Evolutionary conservation across 257 asterid genomes (phyloP).

Genomic region (Nicotiana tabacum): DNA sequence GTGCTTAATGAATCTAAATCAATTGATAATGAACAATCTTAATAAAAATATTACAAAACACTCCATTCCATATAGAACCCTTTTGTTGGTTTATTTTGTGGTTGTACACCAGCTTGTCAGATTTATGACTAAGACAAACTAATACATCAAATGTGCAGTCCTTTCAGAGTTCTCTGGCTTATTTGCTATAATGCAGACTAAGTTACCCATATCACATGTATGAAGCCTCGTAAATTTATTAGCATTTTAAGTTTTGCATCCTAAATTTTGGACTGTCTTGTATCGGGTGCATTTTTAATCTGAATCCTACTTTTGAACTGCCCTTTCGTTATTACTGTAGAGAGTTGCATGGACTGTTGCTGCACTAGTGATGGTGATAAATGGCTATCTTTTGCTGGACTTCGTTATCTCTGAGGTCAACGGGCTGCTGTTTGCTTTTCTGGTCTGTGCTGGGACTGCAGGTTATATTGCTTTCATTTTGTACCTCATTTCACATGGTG

Average conservation of each 20-base stretch:
- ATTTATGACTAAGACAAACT: neutral
- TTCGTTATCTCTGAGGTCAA: slow-evolving; percentile 71
- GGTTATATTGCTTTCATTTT: slow-evolving; percentile 62
- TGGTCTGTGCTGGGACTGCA: slow-evolving; percentile 52
- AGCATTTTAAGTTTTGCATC: neutral
- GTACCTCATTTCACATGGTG: slow-evolving; percentile 62
- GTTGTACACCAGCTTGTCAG: neutral
- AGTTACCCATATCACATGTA: neutral
- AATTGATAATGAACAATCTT: neutral
- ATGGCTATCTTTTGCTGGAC: slow-evolving; percentile 83
- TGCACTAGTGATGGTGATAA: slow-evolving; percentile 77
- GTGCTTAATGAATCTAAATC: neutral
- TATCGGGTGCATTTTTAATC: neutral
- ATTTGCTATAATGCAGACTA: neutral
- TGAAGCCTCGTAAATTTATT: neutral
- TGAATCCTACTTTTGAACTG: neutral
- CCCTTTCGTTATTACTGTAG: slow-evolving; percentile 30
- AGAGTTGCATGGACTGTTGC: slow-evolving; percentile 91
- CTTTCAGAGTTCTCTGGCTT: neutral
- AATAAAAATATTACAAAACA: neutral
- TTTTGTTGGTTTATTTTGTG: neutral
- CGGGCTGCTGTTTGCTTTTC: slow-evolving; percentile 51
- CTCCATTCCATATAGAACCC: neutral
- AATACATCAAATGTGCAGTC: neutral
- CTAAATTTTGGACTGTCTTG: neutral